Base-by-base conservation (phyloP, 1,139 yeast genomes). In the Kodamaea sp. region DNA sequence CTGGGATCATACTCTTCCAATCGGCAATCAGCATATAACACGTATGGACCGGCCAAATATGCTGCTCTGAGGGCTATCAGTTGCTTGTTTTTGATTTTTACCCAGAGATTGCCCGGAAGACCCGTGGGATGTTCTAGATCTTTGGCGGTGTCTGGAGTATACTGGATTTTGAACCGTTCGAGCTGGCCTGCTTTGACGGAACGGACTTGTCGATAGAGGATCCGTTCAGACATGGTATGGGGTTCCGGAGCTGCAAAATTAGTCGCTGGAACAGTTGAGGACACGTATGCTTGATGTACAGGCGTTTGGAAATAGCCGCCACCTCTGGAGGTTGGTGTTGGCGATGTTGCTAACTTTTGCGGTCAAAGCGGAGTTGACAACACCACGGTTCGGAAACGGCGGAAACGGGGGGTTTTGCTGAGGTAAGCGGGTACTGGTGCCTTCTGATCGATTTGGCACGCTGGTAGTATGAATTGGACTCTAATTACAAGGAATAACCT, bases 11-110 rank as follows among this genome's bases (percentile, higher is more conserved):
- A 92, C 20, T 76, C 84, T 7, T 63, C 75, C 1, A 86, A 72
- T 31, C 81, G 63, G 33, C 94, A 80, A 57, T 92, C 97, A 15
- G 83, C 92, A 51, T 90, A 92, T 2, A 92, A 57, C n/a, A 85
- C 75, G 52, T 79, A 90, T 0, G 98, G 98, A 0, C 97, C 98
- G 26, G 89, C 82, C 16, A 92, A 63, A 53, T 83, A 87, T 0
- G 96, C 96, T 0, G 97, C 96, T 29, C 97, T 61, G 47, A 86
- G 62, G 0, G 96, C 80, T 8, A 86, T 57, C 37, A 80, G 78
- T 50, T 88, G 96, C 5, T 68, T 69, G 57, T 92, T 92, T 47
- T 78, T 79, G 24, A 92, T 74, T 44, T 78, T 80, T 11, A 90
- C 64, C 78, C 81, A 84, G 11, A 70, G 47, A 29, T 50, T 59